Evolutionary conservation across 1,284 basidiomycete genomes (phyloP), one percentile per base, ranked within the genome.

Genomic region (Leccinum angustisporum): DNA sequence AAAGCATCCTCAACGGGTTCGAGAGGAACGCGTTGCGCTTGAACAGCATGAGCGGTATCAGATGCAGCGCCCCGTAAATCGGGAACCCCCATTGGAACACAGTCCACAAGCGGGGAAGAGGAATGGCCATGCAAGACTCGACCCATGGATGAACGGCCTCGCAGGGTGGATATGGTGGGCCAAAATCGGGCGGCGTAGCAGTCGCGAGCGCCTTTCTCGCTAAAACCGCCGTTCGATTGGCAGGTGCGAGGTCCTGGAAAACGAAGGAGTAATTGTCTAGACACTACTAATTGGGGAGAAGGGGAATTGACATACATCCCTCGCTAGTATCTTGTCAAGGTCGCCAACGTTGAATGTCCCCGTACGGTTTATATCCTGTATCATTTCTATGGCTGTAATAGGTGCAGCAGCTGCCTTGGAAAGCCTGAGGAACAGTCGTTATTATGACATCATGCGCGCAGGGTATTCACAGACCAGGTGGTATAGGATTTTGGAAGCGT

Each of bases 71-170:
- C 21, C 92, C 88, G 69, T 98, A 99, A 50, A 90, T 85, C 3
- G 89, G 89, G 36, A 91, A 72, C 81, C 95, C 95, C 90, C 90
- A 96, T 68, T 84, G 84, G 71, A 91, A 92, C 2, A 97, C 94
- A 21, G 84, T 79, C 67, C 91, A 81, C 78, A 96, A 93, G 18
- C 94, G 87, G 36, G 88, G 84, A 21, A 92, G 62, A 9, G 88
- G 87, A 7, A 89, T 88, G 10, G 78, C 76, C 27, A 80, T 70
- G 72, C 95, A 97, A 8, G 83, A 86, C 51, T 90, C 86, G 13
- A 87, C 72, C 73, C 87, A 87, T 0, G 96, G 96, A 70, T 98
- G 96, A 1, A 94, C 81, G n/a, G 85, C 84, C 13, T 81, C 82
- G 69, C 86, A 88, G 0, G 84, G 88, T 0, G 80, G 86, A 66